Conservation (phyloP, 176 grass and related monocot genomes). For the Elymus sibiricus region DNA sequence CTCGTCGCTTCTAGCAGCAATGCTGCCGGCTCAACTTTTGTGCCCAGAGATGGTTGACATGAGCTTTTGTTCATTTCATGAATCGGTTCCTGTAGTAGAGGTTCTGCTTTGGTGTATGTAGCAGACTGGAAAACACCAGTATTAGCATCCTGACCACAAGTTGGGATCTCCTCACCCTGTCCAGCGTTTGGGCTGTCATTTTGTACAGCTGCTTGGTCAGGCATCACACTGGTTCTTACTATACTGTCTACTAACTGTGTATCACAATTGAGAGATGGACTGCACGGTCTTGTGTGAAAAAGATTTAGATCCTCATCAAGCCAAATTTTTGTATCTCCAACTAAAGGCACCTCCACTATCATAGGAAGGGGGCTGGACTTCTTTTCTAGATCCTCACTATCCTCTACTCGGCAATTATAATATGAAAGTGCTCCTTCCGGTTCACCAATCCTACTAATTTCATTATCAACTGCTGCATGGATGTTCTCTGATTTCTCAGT, state of each 20-base stretch:
- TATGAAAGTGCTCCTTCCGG: slow-evolving; percentile 7
- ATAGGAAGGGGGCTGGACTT: neutral
- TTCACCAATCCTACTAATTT: slow-evolving; percentile 18
- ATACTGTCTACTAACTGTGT: neutral
- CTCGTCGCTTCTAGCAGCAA: neutral
- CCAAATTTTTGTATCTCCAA: neutral
- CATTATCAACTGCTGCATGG: neutral
- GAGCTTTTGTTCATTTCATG: neutral
- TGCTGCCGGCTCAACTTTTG: slow-evolving; percentile 10
- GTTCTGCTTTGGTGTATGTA: neutral
- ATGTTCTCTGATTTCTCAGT: slow-evolving; percentile 13
- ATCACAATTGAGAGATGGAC: neutral
- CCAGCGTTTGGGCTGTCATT: neutral
- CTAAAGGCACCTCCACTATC: neutral
- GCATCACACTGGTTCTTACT: neutral
- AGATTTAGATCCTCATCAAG: slow-evolving; percentile 29
- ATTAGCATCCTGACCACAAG: slow-evolving; percentile 12
- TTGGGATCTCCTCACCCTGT: slow-evolving; percentile 6
- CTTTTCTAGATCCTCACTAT: slow-evolving; percentile 33
- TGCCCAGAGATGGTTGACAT: neutral
- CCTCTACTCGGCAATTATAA: slow-evolving; percentile 15
- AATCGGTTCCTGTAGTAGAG: neutral
- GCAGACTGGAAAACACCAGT: slow-evolving; percentile 8
- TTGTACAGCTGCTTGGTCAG: slow-evolving; percentile 17
- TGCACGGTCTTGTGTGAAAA: neutral